These are phyloP conservation scores for Danielia reshetovae DNA, from an alignment of 805 yeast genomes.

Conservation along the genomic window DNA sequence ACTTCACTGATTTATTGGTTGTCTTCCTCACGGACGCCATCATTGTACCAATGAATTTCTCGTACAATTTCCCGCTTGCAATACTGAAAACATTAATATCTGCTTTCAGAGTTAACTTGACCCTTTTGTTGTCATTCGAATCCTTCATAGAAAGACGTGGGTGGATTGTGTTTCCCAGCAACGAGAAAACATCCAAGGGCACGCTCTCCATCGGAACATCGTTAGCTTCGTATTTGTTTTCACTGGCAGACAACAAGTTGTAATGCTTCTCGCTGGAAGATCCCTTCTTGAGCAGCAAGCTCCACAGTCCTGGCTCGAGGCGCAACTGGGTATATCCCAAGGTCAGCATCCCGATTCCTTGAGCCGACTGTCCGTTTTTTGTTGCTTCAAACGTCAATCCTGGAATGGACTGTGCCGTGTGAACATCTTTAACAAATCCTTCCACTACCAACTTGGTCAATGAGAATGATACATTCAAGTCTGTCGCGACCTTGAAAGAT, in stretches of 20 bases:
- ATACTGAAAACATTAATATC: slow-evolving; percentile 77
- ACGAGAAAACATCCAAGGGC: slow-evolving; percentile 33
- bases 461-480: slow-evolving; percentile 35
- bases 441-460: slow-evolving; percentile 60
- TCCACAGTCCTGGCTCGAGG: slow-evolving; percentile 69
- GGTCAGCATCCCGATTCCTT: slow-evolving; percentile 72
- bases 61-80: slow-evolving; percentile 80
- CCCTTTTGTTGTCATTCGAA: slow-evolving; percentile 22
- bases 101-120: slow-evolving; percentile 16
- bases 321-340: slow-evolving; percentile 81
- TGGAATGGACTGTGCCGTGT: slow-evolving; percentile 37
- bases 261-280: slow-evolving; percentile 14
- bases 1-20: slow-evolving; percentile 56
- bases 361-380: slow-evolving; percentile 25
- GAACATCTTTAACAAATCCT: slow-evolving; percentile 57
- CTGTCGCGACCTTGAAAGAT: slow-evolving; percentile 41
- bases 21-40: slow-evolving; percentile 68
- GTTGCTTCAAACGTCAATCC: slow-evolving; percentile 48
- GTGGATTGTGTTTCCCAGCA: slow-evolving; percentile 44
- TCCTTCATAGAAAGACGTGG: slow-evolving; percentile 34
- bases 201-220: slow-evolving; percentile 18
- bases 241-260: slow-evolving; percentile 35
- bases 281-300: slow-evolving; percentile 43
- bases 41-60: slow-evolving; percentile 73
- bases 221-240: slow-evolving; percentile 37